Evolutionary conservation across 371 early-diverging fungal genomes (phyloP).

Genomic region (Apophysomyces elegans): DNA sequence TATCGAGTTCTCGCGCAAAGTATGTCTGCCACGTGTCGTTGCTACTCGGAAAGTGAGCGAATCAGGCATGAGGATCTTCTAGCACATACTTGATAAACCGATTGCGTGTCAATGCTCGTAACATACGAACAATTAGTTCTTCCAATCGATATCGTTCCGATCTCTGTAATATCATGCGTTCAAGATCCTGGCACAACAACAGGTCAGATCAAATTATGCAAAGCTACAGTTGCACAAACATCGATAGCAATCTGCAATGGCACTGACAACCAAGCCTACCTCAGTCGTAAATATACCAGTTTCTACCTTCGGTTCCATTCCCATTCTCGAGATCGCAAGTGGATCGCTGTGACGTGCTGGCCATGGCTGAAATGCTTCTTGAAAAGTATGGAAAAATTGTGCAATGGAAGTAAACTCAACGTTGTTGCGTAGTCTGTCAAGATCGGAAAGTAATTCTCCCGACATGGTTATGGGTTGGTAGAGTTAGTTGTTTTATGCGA

Average conservation of each 20-base stretch:
- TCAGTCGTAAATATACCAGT: conserved; percentile 35
- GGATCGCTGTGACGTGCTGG: conserved; percentile 25
- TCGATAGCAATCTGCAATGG: background rate
- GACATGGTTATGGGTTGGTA: conserved; percentile 1
- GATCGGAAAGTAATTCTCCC: conserved; percentile 22
- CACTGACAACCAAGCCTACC: conserved; percentile 18
- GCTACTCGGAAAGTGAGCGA: conserved; percentile 28
- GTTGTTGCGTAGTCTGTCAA: conserved; percentile 45
- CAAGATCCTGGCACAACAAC: conserved; percentile 40
- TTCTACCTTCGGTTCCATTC: conserved; percentile 20
- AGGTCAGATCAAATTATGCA: conserved; percentile 18
- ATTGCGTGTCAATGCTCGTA: conserved; percentile 42
- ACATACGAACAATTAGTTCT: conserved; percentile 46
- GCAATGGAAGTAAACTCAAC: conserved; percentile 52
- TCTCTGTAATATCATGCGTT: conserved; percentile 43
- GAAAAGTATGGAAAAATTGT: conserved; percentile 51
- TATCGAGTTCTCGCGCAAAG: conserved; percentile 57
- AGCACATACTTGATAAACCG: conserved; percentile 45
- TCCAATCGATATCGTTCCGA: conserved; percentile 37
- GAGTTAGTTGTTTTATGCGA: no score
- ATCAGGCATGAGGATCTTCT: background rate
- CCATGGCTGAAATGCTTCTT: conserved; percentile 50
- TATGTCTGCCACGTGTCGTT: conserved; percentile 63
- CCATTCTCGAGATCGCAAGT: conserved; percentile 11
- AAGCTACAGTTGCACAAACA: conserved; percentile 30